Evolutionary conservation across 202 grass and related monocot genomes (phyloP).

Genomic region (Zizania palustris): DNA sequence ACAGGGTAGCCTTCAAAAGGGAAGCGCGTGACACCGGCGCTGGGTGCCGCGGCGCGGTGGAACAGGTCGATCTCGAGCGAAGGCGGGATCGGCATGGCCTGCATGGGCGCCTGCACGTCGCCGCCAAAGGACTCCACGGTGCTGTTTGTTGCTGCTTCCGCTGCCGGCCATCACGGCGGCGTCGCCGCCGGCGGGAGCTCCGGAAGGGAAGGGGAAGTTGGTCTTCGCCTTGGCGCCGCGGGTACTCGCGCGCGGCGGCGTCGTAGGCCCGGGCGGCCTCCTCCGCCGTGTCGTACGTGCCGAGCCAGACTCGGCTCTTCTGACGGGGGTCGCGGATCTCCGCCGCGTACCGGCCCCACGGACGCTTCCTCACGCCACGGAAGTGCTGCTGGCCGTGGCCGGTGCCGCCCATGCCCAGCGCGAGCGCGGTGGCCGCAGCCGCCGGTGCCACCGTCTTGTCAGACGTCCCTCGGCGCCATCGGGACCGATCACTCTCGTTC

Average conservation of each 20-base stretch:
- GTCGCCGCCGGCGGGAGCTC: no score
- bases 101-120: conserved; percentile 49
- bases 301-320: conserved; percentile 83
- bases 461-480: conserved; percentile 55
- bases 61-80: conserved; percentile 59
- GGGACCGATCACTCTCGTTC: neutral
- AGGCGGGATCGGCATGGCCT: conserved; percentile 51
- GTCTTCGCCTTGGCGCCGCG: no score
- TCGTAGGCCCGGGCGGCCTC: conserved; percentile 79
- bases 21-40: conserved; percentile 25
- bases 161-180: no score
- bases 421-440: conserved; percentile 30
- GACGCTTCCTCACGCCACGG: conserved; percentile 70
- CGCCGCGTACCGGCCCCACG: conserved; percentile 74
- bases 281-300: conserved; percentile 83
- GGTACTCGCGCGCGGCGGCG: no score
- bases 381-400: conserved; percentile 51
- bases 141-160: no score
- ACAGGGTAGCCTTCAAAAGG: conserved; percentile 48
- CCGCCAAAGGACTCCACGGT: no score
- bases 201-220: no score
- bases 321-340: conserved; percentile 89
- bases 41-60: conserved; percentile 31
- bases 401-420: conserved; percentile 18
- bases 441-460: conserved; percentile 42